phyloP scores from a whole-genome alignment of 768 basidiomycete genomes.

The Mycena vitilis region DNA sequence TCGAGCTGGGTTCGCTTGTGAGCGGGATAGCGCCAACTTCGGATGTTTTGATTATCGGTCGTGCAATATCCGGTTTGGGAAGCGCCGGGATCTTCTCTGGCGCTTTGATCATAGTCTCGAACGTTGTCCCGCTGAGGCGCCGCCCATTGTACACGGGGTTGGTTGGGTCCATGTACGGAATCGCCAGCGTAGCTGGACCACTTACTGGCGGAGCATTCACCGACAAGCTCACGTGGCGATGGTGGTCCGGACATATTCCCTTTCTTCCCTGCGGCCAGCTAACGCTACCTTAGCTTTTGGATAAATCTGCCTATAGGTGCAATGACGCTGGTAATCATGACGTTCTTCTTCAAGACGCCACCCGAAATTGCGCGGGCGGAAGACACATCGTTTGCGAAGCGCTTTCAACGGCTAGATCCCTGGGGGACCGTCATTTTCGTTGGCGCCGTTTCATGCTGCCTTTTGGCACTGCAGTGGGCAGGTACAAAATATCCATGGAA shows the following conservation, averaged over 20 bases:
- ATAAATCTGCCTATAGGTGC: constrained; percentile 31
- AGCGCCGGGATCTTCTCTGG: constrained; percentile 48
- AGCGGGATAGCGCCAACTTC: constrained; percentile 50
- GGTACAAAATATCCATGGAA: constrained; percentile 56
- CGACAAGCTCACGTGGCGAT: constrained; percentile 35
- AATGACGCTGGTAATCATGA: constrained; percentile 26
- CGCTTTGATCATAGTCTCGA: constrained; percentile 41
- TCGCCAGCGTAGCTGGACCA: constrained; percentile 40
- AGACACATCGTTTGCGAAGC: constrained; percentile 5
- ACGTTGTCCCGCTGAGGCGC: constrained; percentile 42
- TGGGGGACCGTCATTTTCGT: constrained; percentile 34
- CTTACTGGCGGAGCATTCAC: constrained; percentile 46
- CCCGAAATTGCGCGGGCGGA: constrained; percentile 1
- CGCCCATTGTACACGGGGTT: constrained; percentile 50
- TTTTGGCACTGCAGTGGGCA: constrained; percentile 58
- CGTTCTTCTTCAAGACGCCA: constrained; percentile 37
- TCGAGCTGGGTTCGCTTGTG: constrained; percentile 57
- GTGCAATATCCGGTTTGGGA: constrained; percentile 59
- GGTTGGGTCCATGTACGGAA: constrained; percentile 46
- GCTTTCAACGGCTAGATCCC: constrained; percentile 32
- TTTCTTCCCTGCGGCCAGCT: not conserved
- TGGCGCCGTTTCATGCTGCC: constrained; percentile 29
- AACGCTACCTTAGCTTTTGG: constrained; percentile 10
- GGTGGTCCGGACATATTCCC: not conserved
- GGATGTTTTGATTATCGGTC: constrained; percentile 52